Evolutionary conservation across 2,329 filamentous ascomycete genomes (phyloP), one percentile per base, ranked within the genome.

Genomic region (Aureobasidium sp.): DNA sequence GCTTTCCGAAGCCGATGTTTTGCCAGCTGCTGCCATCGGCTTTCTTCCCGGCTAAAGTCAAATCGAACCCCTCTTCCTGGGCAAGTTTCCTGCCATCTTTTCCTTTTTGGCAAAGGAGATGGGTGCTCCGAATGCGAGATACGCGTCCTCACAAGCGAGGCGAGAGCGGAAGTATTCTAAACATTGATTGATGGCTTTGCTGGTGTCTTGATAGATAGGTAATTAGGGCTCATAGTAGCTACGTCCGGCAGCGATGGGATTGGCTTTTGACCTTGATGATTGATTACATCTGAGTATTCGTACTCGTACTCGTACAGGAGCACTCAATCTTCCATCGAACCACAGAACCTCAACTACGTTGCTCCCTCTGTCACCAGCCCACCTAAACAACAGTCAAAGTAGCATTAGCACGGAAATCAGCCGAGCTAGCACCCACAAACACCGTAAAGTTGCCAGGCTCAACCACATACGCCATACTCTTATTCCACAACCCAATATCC

Each of bases 391-490:
- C 82, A 5, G 78, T 82, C 49, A 86, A 78, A 1, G 80, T 86
- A 37, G 78, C 77, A 67, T 83, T 86, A 0, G 75, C 76, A 65
- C 79, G 79, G 61, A 86, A 69, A 70, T 86, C 81, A 60, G 75
- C 74, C 66, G 84, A 86, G 64, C 77, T 81, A n/a, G 74, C 73
- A 2, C 86, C 88, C 15, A 87, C 81, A 60, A 80, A 76, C 10
- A 89, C 75, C 5, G 79, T 73, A 70, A 90, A 91, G 44, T 86
- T 80, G 1, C 88, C 88, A 3, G 82, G 82, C 78, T 91, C 88
- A 41, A 91, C 87, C 29, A 89, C 85, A 71, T 90, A 90, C 71
- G 86, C 75, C 85, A 89, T 87, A 39, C 73, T 76, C 13, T 73
- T 67, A 69, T 84, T 76, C 83, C 83, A 86, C 8, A 86, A 67